Conservation (phyloP, 768 basidiomycete genomes). For the Dendrothele bispora region DNA sequence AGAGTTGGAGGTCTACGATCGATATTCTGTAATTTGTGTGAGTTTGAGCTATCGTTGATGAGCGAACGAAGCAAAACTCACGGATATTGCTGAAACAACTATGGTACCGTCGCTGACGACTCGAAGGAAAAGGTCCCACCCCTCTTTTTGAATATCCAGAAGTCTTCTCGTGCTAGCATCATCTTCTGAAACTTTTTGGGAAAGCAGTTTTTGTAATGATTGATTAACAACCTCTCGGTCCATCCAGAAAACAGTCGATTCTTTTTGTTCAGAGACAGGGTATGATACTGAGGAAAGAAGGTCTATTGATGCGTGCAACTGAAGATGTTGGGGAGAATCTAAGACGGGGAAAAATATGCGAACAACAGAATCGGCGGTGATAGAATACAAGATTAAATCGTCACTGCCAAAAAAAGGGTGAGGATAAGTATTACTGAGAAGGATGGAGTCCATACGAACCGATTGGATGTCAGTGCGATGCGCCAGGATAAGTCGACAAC, state of each 20-base stretch:
- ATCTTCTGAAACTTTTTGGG: slow-evolving; percentile 35
- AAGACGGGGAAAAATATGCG: slow-evolving; percentile 87
- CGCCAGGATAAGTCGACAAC: slow-evolving; percentile 75
- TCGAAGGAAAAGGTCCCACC: slow-evolving; percentile 79
- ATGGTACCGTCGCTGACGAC: slow-evolving; percentile 74
- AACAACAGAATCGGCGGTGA: slow-evolving; percentile 78
- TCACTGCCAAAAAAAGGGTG: slow-evolving; percentile 41
- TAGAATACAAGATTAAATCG: slow-evolving; percentile 79
- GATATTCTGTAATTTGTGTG: slow-evolving; percentile 62
- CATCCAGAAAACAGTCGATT: slow-evolving; percentile 66
- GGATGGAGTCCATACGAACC: slow-evolving; percentile 39
- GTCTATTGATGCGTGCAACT: slow-evolving; percentile 81
- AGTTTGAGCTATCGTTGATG: background rate
- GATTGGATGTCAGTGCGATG: slow-evolving; percentile 63
- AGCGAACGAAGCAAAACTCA: slow-evolving; percentile 35
- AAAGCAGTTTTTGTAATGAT: slow-evolving; percentile 43
- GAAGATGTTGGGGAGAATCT: slow-evolving; percentile 81
- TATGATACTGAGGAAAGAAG: slow-evolving; percentile 43
- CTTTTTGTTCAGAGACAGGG: slow-evolving; percentile 21
- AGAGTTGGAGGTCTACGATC: slow-evolving; percentile 87
- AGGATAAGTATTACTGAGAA: background rate
- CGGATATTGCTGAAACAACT: slow-evolving; percentile 69
- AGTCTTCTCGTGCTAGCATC: slow-evolving; percentile 48
- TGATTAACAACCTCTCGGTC: slow-evolving; percentile 60
- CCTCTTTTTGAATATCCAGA: slow-evolving; percentile 65